Base-by-base conservation (phyloP, 2,329 filamentous ascomycete genomes). In the Sclerotinia spermophila region DNA sequence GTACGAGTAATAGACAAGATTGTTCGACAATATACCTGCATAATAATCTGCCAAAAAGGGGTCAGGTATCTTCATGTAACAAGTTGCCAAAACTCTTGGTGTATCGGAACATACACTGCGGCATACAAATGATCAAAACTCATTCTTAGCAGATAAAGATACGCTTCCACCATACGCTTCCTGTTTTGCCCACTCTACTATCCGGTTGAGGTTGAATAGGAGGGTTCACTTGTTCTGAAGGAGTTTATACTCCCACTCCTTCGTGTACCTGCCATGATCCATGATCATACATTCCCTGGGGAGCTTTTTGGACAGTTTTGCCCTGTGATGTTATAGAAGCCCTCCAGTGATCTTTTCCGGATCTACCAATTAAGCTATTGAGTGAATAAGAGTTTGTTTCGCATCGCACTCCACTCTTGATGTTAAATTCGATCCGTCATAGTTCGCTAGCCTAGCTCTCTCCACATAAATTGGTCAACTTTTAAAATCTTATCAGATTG, bases 401-500 rank as follows among this genome's bases (percentile, higher is more conserved):
- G 21, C 42, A 53, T 62, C 48, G 19, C 33, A 44, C 35, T 42
- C 38, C 58, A 42, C 58, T 24, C 21, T 40, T 48, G 24, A 53
- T n/a, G 17, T 24, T 65, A 53, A 65, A 53, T 13, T 45, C 17
- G 61, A 65, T 40, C 24, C 19, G 1, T 4, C 5, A 30, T 53
- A 15, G 38, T 27, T 30, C 17, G 58, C n/a, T 27, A 38, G n/a
- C 3, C 1, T 15, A 42, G 1, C 15, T 4, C 30, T 8, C 44
- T 27, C 61, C 61, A 53, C 17, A 38, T 27, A 27, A 53, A 21
- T 8, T 62, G 33, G 27, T 11, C n/a, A n/a, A 24, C 24, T 40
- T 8, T 48, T 17, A 30, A 27, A 53, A 65, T 53, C 62, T 65
- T 65, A 65, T 65, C 62, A 53, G 62, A 65, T 65, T 45, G 40